These are phyloP conservation scores for Protea cynaroides DNA, from an alignment of 164 flowering plant genomes.

Conservation along the genomic window DNA sequence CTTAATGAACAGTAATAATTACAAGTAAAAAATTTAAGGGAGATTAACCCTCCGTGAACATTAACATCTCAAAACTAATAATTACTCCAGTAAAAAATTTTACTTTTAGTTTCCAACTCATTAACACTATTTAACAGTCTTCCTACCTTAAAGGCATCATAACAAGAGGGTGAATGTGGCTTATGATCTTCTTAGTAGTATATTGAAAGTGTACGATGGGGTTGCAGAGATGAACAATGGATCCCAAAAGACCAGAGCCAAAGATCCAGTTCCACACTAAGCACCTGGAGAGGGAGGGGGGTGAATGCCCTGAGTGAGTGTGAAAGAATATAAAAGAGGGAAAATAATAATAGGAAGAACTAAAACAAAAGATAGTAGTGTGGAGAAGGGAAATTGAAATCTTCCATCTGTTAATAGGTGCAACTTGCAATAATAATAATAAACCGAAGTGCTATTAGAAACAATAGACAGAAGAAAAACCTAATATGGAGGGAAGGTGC, in stretches of 20 bases:
- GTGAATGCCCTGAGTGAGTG: conserved; percentile 2
- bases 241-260: conserved; percentile 92
- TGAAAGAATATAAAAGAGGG: background rate
- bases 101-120: conserved; percentile 2
- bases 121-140: background rate
- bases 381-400: background rate
- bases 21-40: no score
- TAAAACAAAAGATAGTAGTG: background rate
- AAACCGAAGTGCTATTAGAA: no score
- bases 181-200: conserved; percentile 44
- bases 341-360: background rate
- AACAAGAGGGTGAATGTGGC: conserved; percentile 13
- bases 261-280: conserved; percentile 91
- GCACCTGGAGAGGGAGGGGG: conserved; percentile 56
- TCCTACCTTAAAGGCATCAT: conserved; percentile 6
- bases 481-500: no score
- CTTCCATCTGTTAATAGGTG: no score
- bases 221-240: conserved; percentile 50
- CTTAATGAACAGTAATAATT: no score
- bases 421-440: no score
- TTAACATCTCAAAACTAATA: background rate
- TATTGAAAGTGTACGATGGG: conserved; percentile 89
- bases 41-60: no score
- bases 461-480: no score
- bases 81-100: conserved; percentile 3